Conservation (phyloP, 345 rosid species). For the Acer negundo region DNA sequence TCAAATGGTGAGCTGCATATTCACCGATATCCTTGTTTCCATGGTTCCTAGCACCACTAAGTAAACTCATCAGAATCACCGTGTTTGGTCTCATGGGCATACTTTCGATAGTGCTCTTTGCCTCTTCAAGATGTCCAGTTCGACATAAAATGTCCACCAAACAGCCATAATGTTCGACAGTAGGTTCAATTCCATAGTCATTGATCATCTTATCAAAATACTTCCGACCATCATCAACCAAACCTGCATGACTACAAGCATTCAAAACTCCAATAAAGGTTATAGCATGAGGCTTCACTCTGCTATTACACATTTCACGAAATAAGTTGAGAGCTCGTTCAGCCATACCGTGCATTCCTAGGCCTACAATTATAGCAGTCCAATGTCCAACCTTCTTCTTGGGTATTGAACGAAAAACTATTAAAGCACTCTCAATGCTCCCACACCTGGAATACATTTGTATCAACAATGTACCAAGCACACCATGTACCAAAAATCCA, state of each 20-base stretch:
- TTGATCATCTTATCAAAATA: constrained; percentile 56
- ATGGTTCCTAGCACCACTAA: constrained; percentile 54
- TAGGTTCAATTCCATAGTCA: constrained; percentile 51
- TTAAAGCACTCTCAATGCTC: constrained; percentile 49
- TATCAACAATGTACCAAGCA: constrained; percentile 54
- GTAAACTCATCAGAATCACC: constrained; percentile 64
- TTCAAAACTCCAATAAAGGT: constrained; percentile 69
- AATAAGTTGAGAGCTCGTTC: constrained; percentile 47
- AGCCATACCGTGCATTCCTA: constrained; percentile 68
- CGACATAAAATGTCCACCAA: constrained; percentile 60
- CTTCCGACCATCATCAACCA: constrained; percentile 50
- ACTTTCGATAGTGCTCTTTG: constrained; percentile 43
- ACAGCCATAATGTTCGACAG: constrained; percentile 68
- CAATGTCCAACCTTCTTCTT: constrained; percentile 65
- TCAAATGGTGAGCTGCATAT: constrained; percentile 54
- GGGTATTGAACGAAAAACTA: constrained; percentile 35
- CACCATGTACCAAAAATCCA: constrained; percentile 41
- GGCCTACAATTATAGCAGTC: constrained; percentile 70
- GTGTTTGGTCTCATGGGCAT: constrained; percentile 64
- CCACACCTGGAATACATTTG: constrained; percentile 80
- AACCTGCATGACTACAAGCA: constrained; percentile 78
- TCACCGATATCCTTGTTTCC: constrained; percentile 48
- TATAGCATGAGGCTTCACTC: constrained; percentile 48
- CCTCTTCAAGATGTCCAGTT: constrained; percentile 60
- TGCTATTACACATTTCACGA: constrained; percentile 41